Conservation (phyloP, 2,329 filamentous ascomycete species). For the Cladorrhinum sp. region DNA sequence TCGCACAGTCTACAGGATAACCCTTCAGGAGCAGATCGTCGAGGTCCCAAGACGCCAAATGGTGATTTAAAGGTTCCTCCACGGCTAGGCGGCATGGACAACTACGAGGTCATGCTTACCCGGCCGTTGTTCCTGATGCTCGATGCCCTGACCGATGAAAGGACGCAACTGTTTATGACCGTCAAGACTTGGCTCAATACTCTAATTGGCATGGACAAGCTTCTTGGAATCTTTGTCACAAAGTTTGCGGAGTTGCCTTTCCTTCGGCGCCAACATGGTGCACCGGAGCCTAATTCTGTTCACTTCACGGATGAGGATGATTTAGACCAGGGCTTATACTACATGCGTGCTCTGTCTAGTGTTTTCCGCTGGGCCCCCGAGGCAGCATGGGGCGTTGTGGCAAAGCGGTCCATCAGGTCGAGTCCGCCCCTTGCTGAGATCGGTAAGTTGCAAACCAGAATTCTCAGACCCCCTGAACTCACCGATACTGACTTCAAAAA, state of each 20-base stretch:
- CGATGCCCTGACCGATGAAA: slow-evolving; percentile 71
- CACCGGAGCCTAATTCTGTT: slow-evolving; percentile 29
- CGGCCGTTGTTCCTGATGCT: slow-evolving; percentile 79
- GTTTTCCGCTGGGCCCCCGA: slow-evolving; percentile 67
- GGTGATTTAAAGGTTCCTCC: slow-evolving; percentile 35
- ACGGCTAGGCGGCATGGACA: slow-evolving; percentile 53
- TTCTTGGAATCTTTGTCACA: slow-evolving; percentile 59
- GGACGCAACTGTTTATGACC: slow-evolving; percentile 71
- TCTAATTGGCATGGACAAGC: slow-evolving; percentile 59
- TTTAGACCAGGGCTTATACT: slow-evolving; percentile 73
- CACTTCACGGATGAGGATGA: slow-evolving; percentile 59
- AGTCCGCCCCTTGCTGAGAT: slow-evolving; percentile 44
- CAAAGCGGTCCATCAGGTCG: slow-evolving; percentile 55
- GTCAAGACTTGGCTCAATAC: slow-evolving; percentile 77
- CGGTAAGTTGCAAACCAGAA: slow-evolving; percentile 43
- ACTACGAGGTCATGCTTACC: slow-evolving; percentile 72
- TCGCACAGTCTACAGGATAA: slow-evolving; percentile 69
- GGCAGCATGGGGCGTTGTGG: slow-evolving; percentile 66
- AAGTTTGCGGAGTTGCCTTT: slow-evolving; percentile 58
- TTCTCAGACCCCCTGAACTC: not conserved
- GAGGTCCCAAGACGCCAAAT: slow-evolving; percentile 45
- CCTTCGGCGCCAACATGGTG: slow-evolving; percentile 36
- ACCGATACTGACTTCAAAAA: slow-evolving; percentile 32
- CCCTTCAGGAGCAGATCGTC: slow-evolving; percentile 45
- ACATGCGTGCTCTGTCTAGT: slow-evolving; percentile 70